These are phyloP conservation scores for Beauveria scarabaeidicola DNA, from an alignment of 2,329 filamentous ascomycete genomes.

Conservation along the genomic window DNA sequence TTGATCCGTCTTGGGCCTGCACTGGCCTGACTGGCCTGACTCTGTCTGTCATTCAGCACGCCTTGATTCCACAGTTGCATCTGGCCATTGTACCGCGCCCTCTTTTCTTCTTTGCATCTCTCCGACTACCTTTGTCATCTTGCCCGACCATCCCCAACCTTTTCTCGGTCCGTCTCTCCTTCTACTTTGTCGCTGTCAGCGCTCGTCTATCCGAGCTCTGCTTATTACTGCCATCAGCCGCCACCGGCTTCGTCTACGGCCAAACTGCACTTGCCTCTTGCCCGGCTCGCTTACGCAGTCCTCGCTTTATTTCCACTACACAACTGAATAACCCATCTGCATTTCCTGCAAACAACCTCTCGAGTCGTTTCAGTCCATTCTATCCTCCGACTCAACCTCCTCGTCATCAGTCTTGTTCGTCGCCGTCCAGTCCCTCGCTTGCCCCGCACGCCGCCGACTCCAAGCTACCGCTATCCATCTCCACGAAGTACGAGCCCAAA, in stretches of 20 bases:
- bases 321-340: neutral
- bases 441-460: slow-evolving; percentile 2
- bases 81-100: neutral
- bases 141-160: neutral
- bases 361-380: neutral
- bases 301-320: neutral
- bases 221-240: neutral
- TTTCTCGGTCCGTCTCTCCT: neutral
- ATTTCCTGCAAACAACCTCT: neutral
- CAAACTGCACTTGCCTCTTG: neutral
- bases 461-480: neutral
- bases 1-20: slow-evolving; percentile 1
- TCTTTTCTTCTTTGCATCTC: neutral
- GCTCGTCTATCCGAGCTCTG: neutral
- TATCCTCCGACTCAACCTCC: neutral
- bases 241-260: neutral
- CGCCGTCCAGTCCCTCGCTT: neutral
- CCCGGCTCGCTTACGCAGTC: neutral
- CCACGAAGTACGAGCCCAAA: neutral
- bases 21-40: slow-evolving; percentile 10
- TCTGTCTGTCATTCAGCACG: slow-evolving; percentile 8
- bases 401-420: neutral
- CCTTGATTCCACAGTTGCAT: slow-evolving; percentile 4
- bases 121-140: neutral
- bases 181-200: neutral